Percentiles rank a stretch among this genome's conserved stretches.
Evolutionary conservation across 1,284 basidiomycete species (phyloP).

Genomic region (Xerocomus nothofagi): DNA sequence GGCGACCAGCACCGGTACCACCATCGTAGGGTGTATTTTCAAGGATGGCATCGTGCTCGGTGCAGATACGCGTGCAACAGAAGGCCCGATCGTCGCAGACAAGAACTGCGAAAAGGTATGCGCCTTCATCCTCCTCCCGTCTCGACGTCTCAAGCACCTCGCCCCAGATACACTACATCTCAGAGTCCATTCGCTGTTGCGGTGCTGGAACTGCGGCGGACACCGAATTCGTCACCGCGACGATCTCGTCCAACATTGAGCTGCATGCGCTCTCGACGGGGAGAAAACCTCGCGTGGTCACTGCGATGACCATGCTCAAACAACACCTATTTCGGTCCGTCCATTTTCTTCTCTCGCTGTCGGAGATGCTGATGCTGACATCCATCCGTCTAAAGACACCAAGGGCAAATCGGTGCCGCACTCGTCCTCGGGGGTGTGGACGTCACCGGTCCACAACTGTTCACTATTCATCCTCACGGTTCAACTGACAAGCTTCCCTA

Average conservation of each 20-base stretch:
- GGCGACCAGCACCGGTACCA: slow-evolving; percentile 95
- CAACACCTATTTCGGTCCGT: slow-evolving; percentile 65
- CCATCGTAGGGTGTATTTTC: slow-evolving; percentile 96
- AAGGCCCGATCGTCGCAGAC: slow-evolving; percentile 94
- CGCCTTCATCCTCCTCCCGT: too few relatives aligned
- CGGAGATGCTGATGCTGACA: not conserved
- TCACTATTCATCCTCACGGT: slow-evolving; percentile 96
- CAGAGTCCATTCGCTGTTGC: slow-evolving; percentile 94
- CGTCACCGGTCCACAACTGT: slow-evolving; percentile 89
- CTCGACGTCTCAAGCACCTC: not conserved
- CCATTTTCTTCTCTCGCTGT: not conserved
- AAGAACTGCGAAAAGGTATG: slow-evolving; percentile 99
- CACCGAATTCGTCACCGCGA: slow-evolving; percentile 92
- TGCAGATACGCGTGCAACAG: slow-evolving; percentile 95
- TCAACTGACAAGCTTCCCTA: slow-evolving; percentile 99
- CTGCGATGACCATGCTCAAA: slow-evolving; percentile 98
- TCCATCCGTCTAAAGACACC: slow-evolving; percentile 57
- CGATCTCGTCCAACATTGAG: slow-evolving; percentile 93
- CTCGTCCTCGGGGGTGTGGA: slow-evolving; percentile 98
- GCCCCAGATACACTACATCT: slow-evolving; percentile 91
- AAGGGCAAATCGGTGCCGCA: slow-evolving; percentile 94
- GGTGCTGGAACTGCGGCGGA: slow-evolving; percentile 98
- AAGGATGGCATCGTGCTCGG: slow-evolving; percentile 93
- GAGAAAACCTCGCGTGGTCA: slow-evolving; percentile 86
- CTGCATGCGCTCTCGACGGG: slow-evolving; percentile 85